A percentile compares a stretch with the other conserved stretches of the same genome.
Evolutionary conservation across 805 yeast genomes (phyloP).

Genomic region (Priceomyces carsonii): DNA sequence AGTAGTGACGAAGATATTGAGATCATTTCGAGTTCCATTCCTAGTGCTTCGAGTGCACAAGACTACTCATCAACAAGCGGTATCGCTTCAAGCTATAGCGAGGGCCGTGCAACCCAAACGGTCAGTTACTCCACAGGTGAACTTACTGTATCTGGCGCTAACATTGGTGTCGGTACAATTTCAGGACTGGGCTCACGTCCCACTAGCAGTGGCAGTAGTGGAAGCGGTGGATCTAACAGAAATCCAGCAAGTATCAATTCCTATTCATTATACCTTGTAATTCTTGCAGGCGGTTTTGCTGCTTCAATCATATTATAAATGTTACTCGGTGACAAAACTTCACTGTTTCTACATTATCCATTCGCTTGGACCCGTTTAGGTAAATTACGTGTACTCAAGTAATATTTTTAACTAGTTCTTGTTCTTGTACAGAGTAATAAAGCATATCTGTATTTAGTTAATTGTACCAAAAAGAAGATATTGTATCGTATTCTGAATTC

Average conservation of each 20-base stretch:
- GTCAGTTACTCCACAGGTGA: conserved; percentile 13
- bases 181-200: conserved; percentile 1
- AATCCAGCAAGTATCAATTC: not conserved
- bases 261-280: not conserved
- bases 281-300: too few species aligned
- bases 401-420: too few species aligned
- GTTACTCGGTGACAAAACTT: too few species aligned
- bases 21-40: conserved; percentile 45
- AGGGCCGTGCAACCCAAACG: conserved; percentile 13
- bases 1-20: conserved; percentile 44
- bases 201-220: conserved; percentile 1
- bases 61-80: conserved; percentile 41
- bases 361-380: too few species aligned
- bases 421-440: too few species aligned
- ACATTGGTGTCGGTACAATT: not conserved
- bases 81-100: conserved; percentile 3
- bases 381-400: too few species aligned
- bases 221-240: conserved; percentile 1
- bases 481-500: too few species aligned
- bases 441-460: too few species aligned
- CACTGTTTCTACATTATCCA: too few species aligned
- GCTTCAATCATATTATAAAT: too few species aligned
- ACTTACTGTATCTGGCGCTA: conserved; percentile 3
- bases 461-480: too few species aligned
- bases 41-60: conserved; percentile 52